Percentiles rank a stretch among this genome's conserved stretches.
These are phyloP conservation scores for Oryza meyeriana DNA, from an alignment of 176 grass and related monocot species.

Conservation along the genomic window DNA sequence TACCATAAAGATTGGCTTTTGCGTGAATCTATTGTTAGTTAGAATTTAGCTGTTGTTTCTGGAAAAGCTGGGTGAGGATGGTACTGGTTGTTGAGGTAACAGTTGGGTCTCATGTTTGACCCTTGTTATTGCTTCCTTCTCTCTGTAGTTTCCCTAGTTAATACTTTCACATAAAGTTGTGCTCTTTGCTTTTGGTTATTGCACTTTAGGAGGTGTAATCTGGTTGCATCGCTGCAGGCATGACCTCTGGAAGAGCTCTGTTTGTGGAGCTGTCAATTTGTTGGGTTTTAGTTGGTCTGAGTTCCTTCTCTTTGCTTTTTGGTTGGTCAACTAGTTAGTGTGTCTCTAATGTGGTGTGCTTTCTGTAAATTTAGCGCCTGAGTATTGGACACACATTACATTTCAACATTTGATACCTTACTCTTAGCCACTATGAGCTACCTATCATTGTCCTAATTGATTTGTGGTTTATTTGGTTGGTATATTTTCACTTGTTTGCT, in stretches of 20 bases:
- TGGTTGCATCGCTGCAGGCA: not conserved
- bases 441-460: not conserved
- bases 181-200: not conserved
- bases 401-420: conserved; percentile 3
- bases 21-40: conserved; percentile 2
- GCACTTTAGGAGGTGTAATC: not conserved
- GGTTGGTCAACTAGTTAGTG: conserved; percentile 14
- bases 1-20: conserved; percentile 19
- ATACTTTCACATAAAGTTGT: conserved; percentile 10
- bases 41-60: conserved; percentile 18
- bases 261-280: not conserved
- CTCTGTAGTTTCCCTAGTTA: conserved; percentile 7
- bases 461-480: conserved; percentile 27
- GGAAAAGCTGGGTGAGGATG: not conserved
- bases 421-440: conserved; percentile 10
- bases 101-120: conserved; percentile 30
- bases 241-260: not conserved
- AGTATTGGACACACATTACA: not conserved
- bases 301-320: conserved; percentile 29
- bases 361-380: not conserved
- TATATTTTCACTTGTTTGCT: not conserved
- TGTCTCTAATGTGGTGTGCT: not conserved
- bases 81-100: conserved; percentile 1
- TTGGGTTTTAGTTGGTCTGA: not conserved
- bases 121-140: not conserved